Evolutionary conservation across 257 asterid genomes (phyloP).

Genomic region (Nicotiana attenuata): DNA sequence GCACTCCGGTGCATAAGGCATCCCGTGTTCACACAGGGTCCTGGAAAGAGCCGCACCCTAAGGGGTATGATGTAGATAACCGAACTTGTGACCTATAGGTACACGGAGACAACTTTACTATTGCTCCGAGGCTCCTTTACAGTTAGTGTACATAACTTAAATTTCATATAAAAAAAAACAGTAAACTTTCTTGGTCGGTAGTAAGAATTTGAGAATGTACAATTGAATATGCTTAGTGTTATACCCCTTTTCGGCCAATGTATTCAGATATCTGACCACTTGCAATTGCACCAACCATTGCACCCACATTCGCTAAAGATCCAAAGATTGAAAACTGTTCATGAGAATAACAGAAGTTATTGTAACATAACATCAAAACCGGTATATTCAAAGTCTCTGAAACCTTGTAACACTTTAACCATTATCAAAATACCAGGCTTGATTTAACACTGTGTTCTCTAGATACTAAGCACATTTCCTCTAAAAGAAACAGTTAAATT

Average conservation of each 20-base stretch:
- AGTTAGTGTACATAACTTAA: not conserved
- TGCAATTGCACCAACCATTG: slow-evolving; percentile 90
- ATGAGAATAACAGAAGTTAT: not conserved
- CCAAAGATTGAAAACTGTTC: slow-evolving; percentile 76
- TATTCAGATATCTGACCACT: slow-evolving; percentile 88
- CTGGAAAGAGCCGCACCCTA: no score
- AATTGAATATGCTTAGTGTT: not conserved
- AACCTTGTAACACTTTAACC: not conserved
- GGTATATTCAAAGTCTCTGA: not conserved
- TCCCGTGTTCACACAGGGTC: no score
- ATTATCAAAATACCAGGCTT: not conserved
- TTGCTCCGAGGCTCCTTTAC: no score
- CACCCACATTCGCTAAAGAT: slow-evolving; percentile 83
- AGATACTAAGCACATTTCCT: not conserved
- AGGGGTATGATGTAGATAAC: no score
- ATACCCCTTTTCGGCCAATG: slow-evolving; percentile 89
- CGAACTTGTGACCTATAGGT: no score
- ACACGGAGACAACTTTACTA: no score
- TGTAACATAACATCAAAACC: not conserved
- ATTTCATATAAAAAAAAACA: not conserved
- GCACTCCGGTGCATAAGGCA: no score
- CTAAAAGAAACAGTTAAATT: not conserved
- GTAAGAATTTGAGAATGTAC: not conserved
- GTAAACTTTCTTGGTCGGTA: not conserved
- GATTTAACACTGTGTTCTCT: not conserved